Base-by-base conservation (phyloP, 1,139 yeast genomes). In the Geotrichum australiense region DNA sequence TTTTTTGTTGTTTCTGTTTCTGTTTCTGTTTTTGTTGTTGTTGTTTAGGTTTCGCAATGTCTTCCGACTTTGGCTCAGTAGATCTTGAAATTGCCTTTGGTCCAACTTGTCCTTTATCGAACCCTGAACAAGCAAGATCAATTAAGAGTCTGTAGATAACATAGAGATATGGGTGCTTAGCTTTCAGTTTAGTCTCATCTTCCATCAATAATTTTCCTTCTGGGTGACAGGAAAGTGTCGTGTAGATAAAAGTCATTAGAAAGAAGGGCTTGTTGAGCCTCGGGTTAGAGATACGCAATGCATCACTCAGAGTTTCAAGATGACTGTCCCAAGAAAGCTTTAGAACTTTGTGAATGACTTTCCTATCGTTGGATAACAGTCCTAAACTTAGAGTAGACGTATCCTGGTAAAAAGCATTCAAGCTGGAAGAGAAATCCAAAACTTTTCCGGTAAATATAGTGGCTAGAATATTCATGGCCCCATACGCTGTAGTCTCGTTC, bases 171-270 rank as follows among this genome's bases (percentile, higher is more conserved):
- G 45, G 45, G 3, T 25, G 21, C 5, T 22, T 10, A 10, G 11
- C 12, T 15, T 27, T 11, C 10, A 41, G 28, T 5, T 6, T 23
- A 2, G 15, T 16, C 8, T 31, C 27, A 18, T 41, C 32, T 5
- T 32, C 21, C 3, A 41, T 16, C 29, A 37, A 19, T 5, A 11
- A n/a, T 12, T 27, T 27, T 6, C 25, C 16, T 11, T 16, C 11
- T 20, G 37, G 33, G 20, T 30, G 26, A n/a, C 41, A 21, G n/a
- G 45, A 37, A 19, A 41, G 5, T 18, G 41, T 33, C 4, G 45
- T 31, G 29, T 41, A 41, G 11, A 41, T 41, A 12, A 41, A 15
- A 4, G 45, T 38, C 4, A 41, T 25, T 15, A 41, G 20, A 5
- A 41, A 28, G 2, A 41, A 23, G 3, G 41, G 31, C 24, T 37